Base-by-base conservation (phyloP, 768 basidiomycete species). In the Fomitopsis serialis region DNA sequence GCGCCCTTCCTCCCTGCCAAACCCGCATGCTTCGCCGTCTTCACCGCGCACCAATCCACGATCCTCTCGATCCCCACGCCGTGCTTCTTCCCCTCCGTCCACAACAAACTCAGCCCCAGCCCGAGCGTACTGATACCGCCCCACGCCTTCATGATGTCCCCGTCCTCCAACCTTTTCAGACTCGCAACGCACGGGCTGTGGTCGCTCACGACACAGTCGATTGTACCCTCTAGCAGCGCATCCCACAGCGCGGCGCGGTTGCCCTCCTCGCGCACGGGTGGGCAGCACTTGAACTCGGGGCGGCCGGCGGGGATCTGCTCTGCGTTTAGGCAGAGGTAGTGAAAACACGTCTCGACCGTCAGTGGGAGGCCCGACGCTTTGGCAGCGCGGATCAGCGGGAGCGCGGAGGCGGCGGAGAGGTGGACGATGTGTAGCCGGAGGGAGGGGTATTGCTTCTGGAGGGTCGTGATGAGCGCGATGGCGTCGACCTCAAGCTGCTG, bases 301-400 rank as follows among this genome's bases (percentile, higher is more conserved):
- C 71, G 80, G 10, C 87, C 87, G 53, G 78, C 66, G 5, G 91
- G 92, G 54, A 97, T 86, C 45, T 80, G 70, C 50, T 83, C 79
- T 0, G 92, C 78, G 37, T 79, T 74, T 8, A 97, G 80, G 60
- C 84, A 84, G 21, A 98, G 82, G 72, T 99, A 99, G 69, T 99
- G 96, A 72, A 96, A 98, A 69, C 95, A 98, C 0, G 96, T 99
- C 75, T 99, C 96, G 47, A 93, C 91, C 0, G 93, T 92, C 48
- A 99, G 72, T 9, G 85, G 84, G 32, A 82, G 69, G 0, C 87
- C 82, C 1, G 79, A 71, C 1, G 72, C 66, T 61, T 77, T 84
- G 3, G 94, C 93, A 45, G 79, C 74, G 40, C 81, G 80, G 55
- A 98, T 82, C 36, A 81, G 59, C 2, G 87, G 89, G 19, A 99